Conservation (phyloP, 164 flowering plant genomes). For the Litsea cubeba region DNA sequence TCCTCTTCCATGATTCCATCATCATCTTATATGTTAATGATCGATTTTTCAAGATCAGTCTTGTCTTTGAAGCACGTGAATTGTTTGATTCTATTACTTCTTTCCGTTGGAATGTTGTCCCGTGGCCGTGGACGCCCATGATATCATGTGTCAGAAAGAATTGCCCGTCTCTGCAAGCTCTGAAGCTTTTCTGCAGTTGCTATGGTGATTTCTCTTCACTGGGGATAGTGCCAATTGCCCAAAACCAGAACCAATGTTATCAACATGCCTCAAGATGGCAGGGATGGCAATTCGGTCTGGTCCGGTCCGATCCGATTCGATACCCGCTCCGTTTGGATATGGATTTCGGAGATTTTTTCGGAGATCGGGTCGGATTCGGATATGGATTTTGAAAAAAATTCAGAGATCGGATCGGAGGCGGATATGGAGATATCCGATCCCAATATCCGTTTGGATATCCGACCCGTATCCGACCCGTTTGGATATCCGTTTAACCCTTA, state of each 20-base stretch:
- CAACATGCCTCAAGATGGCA: too few species aligned
- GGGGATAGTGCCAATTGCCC: conserved; percentile 21
- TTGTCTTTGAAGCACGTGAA: conserved; percentile 17
- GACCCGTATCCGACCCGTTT: too few species aligned
- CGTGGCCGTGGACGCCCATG: conserved; percentile 33
- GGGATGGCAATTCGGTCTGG: too few species aligned
- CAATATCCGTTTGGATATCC: too few species aligned
- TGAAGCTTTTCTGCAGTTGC: conserved; percentile 14
- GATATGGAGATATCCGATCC: too few species aligned
- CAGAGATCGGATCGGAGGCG: too few species aligned
- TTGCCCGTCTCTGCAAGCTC: conserved; percentile 8
- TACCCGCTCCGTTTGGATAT: too few species aligned
- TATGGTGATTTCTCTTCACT: conserved; percentile 16
- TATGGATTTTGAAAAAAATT: too few species aligned
- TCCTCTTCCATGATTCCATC: not conserved
- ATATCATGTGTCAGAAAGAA: conserved; percentile 23
- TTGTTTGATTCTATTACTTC: conserved; percentile 19
- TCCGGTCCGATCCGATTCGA: too few species aligned
- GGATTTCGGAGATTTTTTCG: too few species aligned
- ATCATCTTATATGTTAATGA: conserved; percentile 19
- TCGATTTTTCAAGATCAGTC: conserved; percentile 18
- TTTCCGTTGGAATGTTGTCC: conserved; percentile 18
- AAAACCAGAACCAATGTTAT: not conserved
- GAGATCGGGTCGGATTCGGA: too few species aligned
- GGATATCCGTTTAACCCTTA: too few species aligned